Evolutionary conservation across 2,329 filamentous ascomycete species (phyloP).

Genomic region (Paecilomyces niveus): DNA sequence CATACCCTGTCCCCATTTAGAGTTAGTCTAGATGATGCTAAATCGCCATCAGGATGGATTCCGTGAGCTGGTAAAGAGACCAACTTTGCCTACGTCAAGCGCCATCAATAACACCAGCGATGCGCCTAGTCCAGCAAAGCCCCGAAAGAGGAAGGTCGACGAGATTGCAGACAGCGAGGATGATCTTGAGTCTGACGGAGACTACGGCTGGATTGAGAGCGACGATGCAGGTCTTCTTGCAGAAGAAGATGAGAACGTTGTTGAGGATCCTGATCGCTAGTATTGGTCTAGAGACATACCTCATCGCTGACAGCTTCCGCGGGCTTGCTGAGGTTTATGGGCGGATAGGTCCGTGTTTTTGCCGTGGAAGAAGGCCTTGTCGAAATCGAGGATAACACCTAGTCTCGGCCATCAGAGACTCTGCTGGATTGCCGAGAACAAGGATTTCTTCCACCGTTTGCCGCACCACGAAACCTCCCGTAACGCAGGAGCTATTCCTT

Average conservation of each 20-base stretch:
- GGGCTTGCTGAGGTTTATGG: no score
- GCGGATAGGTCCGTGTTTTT: no score
- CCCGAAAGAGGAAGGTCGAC: slow-evolving; percentile 36
- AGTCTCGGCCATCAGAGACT: no score
- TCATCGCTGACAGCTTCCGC: no score
- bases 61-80: slow-evolving; percentile 5
- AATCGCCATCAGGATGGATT: slow-evolving; percentile 8
- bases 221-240: not conserved
- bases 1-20: not conserved
- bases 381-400: no score
- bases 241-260: not conserved
- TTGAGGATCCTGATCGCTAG: not conserved
- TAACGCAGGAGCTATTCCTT: no score
- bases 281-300: not conserved
- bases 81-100: slow-evolving; percentile 1
- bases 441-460: no score
- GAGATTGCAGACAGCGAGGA: slow-evolving; percentile 41
- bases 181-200: slow-evolving; percentile 24
- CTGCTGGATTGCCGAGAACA: no score
- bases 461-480: no score
- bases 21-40: not conserved
- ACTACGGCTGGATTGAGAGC: slow-evolving; percentile 20
- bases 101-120: slow-evolving; percentile 4
- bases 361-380: no score
- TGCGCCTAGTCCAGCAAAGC: slow-evolving; percentile 7